Conservation (phyloP, 257 asterid genomes). For the Solanum neorickii region DNA sequence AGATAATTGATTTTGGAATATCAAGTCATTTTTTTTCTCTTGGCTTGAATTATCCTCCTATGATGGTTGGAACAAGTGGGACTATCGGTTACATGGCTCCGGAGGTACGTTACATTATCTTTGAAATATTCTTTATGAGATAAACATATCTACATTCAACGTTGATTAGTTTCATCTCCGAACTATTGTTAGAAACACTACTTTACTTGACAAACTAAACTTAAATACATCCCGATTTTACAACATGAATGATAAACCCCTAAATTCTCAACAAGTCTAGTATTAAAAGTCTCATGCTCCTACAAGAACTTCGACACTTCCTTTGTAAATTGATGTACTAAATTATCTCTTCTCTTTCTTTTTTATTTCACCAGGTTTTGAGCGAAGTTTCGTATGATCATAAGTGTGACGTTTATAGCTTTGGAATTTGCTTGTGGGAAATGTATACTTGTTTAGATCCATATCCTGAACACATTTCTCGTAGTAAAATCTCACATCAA, state of each 20-base stretch:
- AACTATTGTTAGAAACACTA: background rate
- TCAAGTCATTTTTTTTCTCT: background rate
- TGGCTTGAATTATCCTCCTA: background rate
- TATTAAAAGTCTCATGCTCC: background rate
- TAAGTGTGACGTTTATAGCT: conserved; percentile 18
- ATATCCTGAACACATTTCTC: background rate
- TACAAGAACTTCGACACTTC: background rate
- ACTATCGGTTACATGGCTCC: conserved; percentile 20
- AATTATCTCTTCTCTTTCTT: background rate
- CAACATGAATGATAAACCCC: background rate
- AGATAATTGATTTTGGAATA: conserved; percentile 14
- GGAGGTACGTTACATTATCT: background rate
- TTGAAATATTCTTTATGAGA: background rate
- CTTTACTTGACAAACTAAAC: background rate
- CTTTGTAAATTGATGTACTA: background rate
- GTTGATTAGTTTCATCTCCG: background rate
- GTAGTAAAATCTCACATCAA: background rate
- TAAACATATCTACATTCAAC: too few species aligned
- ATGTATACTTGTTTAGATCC: background rate
- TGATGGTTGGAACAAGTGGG: background rate
- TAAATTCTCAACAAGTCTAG: background rate
- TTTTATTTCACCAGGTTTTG: background rate
- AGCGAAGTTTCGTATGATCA: background rate
- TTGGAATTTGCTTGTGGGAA: conserved; percentile 24
- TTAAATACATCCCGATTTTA: too few species aligned